Conservation (phyloP, 1,284 basidiomycete species). For the Cystobasidium slooffiae region DNA sequence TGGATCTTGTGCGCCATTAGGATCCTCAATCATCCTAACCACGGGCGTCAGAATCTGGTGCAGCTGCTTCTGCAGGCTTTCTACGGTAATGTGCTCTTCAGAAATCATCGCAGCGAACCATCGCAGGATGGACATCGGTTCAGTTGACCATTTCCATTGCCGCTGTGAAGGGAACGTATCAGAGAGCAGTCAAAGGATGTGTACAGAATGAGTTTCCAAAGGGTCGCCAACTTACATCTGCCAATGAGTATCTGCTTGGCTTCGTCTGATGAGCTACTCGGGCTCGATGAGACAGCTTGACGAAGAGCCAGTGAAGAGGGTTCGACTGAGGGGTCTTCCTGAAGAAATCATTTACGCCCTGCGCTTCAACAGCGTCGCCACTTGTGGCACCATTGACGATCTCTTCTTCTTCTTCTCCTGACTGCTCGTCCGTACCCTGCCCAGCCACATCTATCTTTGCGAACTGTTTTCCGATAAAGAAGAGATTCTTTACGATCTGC, state of each 20-base stretch:
- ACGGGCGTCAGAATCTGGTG: constrained; percentile 84
- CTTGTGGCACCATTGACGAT: constrained; percentile 56
- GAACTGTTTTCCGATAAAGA: constrained; percentile 87
- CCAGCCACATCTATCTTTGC: constrained; percentile 48
- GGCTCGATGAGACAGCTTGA: constrained; percentile 86
- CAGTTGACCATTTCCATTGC: constrained; percentile 70
- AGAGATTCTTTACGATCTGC: constrained; percentile 91
- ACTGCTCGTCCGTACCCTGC: constrained; percentile 42
- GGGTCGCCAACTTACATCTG: constrained; percentile 40
- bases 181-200: not conserved
- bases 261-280: constrained; percentile 59
- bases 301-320: constrained; percentile 89
- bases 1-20: constrained; percentile 69
- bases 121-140: constrained; percentile 78
- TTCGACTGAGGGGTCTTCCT: constrained; percentile 56
- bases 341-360: constrained; percentile 31
- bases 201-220: constrained; percentile 2
- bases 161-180: constrained; percentile 3
- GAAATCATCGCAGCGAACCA: constrained; percentile 86
- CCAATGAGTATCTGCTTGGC: constrained; percentile 56
- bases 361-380: constrained; percentile 45
- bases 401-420: constrained; percentile 50
- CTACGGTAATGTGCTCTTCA: constrained; percentile 60
- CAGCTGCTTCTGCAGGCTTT: constrained; percentile 67
- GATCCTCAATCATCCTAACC: constrained; percentile 84